These are phyloP conservation scores for Microcera coccophila DNA, from an alignment of 2,329 filamentous ascomycete genomes.

Conservation along the genomic window DNA sequence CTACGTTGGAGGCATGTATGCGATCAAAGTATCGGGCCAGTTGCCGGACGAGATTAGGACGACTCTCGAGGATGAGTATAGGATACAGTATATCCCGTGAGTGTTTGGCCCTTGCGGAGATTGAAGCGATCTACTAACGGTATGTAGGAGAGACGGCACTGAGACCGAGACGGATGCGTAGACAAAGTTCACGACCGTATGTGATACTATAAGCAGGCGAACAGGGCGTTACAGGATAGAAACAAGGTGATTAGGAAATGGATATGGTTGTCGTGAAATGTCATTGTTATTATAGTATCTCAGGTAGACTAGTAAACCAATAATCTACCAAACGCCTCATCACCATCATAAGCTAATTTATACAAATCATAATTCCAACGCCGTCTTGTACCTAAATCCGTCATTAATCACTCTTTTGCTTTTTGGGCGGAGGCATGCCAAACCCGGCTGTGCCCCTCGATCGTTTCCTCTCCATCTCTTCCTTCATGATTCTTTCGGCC, in stretches of 20 bases:
- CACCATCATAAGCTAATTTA: too few species aligned
- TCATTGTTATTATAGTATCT: conserved; percentile 29
- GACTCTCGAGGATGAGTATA: conserved; percentile 59
- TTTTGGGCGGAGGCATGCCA: conserved; percentile 49
- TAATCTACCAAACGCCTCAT: conserved; percentile 1
- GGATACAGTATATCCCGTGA: conserved; percentile 63
- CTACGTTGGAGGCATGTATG: conserved; percentile 87
- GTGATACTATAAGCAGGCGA: conserved; percentile 24
- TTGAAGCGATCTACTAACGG: conserved; percentile 5
- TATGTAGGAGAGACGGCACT: conserved; percentile 52
- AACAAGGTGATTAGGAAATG: conserved; percentile 2
- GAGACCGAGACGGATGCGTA: conserved; percentile 47
- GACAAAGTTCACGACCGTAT: conserved; percentile 13
- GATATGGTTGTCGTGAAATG: conserved; percentile 6
- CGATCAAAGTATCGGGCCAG: conserved; percentile 87
- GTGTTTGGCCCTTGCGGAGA: conserved; percentile 3
- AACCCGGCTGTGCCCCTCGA: conserved; percentile 46
- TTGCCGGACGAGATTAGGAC: conserved; percentile 62
- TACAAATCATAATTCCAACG: conserved; percentile 8
- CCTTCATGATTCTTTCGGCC: conserved; percentile 83
- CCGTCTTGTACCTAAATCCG: conserved; percentile 1
- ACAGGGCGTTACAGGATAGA: conserved; percentile 30
- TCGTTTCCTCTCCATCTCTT: conserved; percentile 70
- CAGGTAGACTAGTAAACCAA: conserved; percentile 15
- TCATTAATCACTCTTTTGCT: conserved; percentile 39